Base-by-base conservation (phyloP, 495 filamentous ascomycete genomes). In the Letharia columbiana region DNA sequence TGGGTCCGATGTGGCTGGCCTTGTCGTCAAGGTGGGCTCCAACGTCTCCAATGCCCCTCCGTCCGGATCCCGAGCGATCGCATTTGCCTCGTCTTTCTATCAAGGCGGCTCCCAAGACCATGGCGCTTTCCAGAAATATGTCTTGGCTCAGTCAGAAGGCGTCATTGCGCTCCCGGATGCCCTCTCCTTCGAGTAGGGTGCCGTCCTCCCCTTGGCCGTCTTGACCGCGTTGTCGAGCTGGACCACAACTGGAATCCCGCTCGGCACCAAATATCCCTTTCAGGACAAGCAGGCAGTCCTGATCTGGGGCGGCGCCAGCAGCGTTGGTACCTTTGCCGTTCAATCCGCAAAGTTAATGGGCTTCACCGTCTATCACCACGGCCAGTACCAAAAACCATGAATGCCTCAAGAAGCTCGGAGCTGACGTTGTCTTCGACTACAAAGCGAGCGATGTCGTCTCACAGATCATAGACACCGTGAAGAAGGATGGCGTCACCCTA, bases 1-100 rank as follows among this genome's bases (percentile, higher is more conserved):
- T 17, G 78, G 78, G 31, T 67, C 54, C 23, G 80, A 82, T 60
- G 70, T 79, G 11, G 76, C 77, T 0, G 80, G 80, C 54, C 73
- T 74, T 66, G 71, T 82, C 33, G 65, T 72, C 41, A 72, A 72
- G 54, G 75, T 80, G 17, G 79, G 80, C 37, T 41, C 67, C 17
- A 66, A 57, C 17, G 75, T 81, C 39, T 75, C 68, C 7, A 40
- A 66, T 17, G 76, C 77, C 70, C 74, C 72, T 41, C 45, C 20
- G 20, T 1, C 18, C 20, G 80, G 80, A 31, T 73, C 81, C 45
- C 71, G 78, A 20, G 79, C 80, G 11, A 64, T 74, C 23, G 76
- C 71, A n/a, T 69, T 68, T 20, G 66, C 70, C 23, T 40, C 68
- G 0, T 23, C 23, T 23, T 31, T 54, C 28, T 31, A 31, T 31